Evolutionary conservation across 208 protist species (phyloP).

Genomic region (Trypanosoma grayi): DNA sequence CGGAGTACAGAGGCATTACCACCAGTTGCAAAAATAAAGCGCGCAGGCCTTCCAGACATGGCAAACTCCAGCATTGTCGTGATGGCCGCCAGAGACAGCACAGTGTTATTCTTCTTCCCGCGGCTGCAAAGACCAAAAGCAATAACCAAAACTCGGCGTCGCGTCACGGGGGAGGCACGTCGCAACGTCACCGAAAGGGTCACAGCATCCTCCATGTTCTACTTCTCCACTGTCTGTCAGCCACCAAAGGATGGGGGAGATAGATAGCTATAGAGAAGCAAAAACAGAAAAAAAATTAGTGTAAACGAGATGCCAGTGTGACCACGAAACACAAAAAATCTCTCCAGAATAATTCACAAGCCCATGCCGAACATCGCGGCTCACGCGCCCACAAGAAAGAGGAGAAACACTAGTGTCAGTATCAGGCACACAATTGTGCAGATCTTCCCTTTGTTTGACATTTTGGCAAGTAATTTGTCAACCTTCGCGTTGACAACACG

Average conservation of each 20-base stretch:
- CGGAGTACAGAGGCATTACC: slow-evolving; percentile 52
- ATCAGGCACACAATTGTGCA: slow-evolving; percentile 52
- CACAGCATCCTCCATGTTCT: slow-evolving; percentile 24
- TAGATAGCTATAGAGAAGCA: no score
- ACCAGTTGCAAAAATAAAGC: slow-evolving; percentile 65
- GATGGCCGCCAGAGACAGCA: slow-evolving; percentile 13
- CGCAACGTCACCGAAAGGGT: slow-evolving; percentile 13
- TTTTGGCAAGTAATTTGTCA: slow-evolving; percentile 75
- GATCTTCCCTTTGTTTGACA: slow-evolving; percentile 83
- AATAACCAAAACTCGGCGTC: slow-evolving; percentile 21
- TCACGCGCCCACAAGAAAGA: slow-evolving; percentile 11
- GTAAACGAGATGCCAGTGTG: no score
- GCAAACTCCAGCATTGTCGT: slow-evolving; percentile 13
- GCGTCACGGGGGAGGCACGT: slow-evolving; percentile 20
- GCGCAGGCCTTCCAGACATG: slow-evolving; percentile 20
- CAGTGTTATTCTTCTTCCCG: not conserved
- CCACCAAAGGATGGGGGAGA: not conserved
- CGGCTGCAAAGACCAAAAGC: slow-evolving; percentile 14
- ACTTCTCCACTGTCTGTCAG: not conserved
- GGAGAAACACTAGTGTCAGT: slow-evolving; percentile 13
- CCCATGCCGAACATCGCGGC: no score
- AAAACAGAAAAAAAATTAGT: not conserved
- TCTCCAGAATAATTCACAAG: no score
- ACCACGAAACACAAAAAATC: no score
- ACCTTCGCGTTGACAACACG: slow-evolving; percentile 75